These are phyloP conservation scores for Eucalyptus tenuipes DNA, from an alignment of 345 rosid genomes.

Conservation along the genomic window DNA sequence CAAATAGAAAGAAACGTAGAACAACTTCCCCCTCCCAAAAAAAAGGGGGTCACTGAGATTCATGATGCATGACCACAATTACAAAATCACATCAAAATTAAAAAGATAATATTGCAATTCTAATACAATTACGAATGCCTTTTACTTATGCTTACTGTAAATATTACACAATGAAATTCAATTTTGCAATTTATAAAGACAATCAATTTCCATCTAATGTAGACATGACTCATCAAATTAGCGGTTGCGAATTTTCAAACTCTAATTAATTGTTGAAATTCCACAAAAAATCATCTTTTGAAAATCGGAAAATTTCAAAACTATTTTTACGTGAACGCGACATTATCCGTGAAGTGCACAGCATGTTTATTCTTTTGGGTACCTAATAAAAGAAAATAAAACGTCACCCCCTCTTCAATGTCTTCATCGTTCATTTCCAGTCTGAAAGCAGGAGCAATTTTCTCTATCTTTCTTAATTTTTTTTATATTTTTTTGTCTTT, in stretches of 20 bases:
- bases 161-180: background rate
- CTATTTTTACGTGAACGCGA: background rate
- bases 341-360: background rate
- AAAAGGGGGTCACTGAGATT: too few relatives aligned
- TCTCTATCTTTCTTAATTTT: background rate
- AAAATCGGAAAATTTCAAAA: background rate
- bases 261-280: background rate
- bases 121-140: accelerated
- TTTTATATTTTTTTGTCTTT: background rate
- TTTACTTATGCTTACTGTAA: too few relatives aligned
- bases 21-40: background rate
- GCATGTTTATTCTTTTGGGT: background rate
- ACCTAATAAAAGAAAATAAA: background rate
- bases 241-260: accelerated
- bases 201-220: too few relatives aligned
- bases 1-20: background rate
- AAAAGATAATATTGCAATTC: background rate
- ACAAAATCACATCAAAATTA: background rate
- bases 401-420: background rate
- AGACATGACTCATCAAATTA: background rate
- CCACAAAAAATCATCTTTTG: background rate
- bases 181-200: background rate
- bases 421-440: background rate
- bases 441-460: background rate
- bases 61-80: background rate